Evolutionary conservation across 2,329 filamentous ascomycete genomes (phyloP), one percentile per base, ranked within the genome.

Genomic region (Ceratocystiopsis minuta): DNA sequence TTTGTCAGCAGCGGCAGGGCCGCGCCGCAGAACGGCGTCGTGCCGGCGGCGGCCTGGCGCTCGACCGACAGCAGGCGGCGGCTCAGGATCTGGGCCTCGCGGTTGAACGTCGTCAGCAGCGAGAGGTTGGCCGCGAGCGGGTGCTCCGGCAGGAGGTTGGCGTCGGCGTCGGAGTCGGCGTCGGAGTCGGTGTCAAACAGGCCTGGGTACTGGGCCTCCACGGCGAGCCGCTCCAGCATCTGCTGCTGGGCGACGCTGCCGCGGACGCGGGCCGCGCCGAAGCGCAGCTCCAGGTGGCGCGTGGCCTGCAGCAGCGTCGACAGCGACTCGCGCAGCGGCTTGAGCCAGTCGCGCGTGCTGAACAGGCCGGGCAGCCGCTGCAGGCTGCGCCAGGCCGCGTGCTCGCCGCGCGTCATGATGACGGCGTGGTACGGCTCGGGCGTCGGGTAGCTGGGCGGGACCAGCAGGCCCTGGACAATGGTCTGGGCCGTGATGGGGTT

Each of bases 201-300:
- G 15, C 13, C n/a, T 32, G 14, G 20, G 24, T 33, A 39, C 38
- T 45, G 33, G 32, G 33, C 39, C 36, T 39, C 41, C 13, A 41
- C 28, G 6, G 16, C 4, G 10, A 40, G 13, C 12, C 20, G 35
- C 20, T 44, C 42, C 6, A 42, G 35, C n/a, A 16, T 28, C 20
- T 36, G 20, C 32, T 42, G 45, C 35, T 44, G 45, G 12, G 33
- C 36, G 5, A 42, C n/a, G 16, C 31, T 33, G 35, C 17, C 7
- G 10, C 12, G n/a, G 32, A 37, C 28, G 28, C 34, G 6, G 12
- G 20, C 9, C n/a, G n/a, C 11, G 39, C 31, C 39, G 9, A 46
- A 42, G 34, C 44, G 44, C 24, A 46, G 31, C 31, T 44, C 40
- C 12, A 42, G 32, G 11, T 32, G 36, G 12, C 38, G 38, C 7